Conservation (phyloP, 495 filamentous ascomycete genomes). For the Aspergillus egyptiacus region DNA sequence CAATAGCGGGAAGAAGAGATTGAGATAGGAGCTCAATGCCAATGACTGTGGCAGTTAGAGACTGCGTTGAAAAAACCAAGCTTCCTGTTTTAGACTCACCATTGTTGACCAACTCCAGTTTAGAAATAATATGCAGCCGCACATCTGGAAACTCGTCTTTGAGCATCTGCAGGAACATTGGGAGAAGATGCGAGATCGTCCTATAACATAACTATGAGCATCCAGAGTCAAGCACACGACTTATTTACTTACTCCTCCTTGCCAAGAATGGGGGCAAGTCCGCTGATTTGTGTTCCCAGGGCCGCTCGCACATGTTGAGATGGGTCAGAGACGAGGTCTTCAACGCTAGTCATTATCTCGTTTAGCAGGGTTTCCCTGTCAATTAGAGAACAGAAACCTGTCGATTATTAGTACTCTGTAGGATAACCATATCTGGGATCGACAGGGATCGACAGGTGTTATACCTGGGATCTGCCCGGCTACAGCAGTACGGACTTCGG, state of each 20-base stretch:
- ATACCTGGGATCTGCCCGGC: conserved; percentile 92
- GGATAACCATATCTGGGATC: conserved; percentile 11
- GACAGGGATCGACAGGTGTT: conserved; percentile 13
- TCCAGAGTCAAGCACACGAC: not conserved
- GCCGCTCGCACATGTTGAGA: conserved; percentile 96
- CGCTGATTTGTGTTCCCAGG: conserved; percentile 93
- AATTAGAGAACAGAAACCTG: conserved; percentile 86
- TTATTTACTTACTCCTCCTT: conserved; percentile 81
- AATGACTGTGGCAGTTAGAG: conserved; percentile 58
- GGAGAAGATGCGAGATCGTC: conserved; percentile 91
- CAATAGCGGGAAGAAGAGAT: conserved; percentile 94
- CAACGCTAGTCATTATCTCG: conserved; percentile 94
- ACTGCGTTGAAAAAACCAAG: not conserved
- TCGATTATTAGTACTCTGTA: too few relatives aligned
- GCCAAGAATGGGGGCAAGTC: conserved; percentile 91
- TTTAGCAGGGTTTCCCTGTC: conserved; percentile 83
- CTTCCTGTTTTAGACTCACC: conserved; percentile 43
- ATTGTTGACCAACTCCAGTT: conserved; percentile 95
- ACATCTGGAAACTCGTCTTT: conserved; percentile 99
- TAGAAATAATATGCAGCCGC: conserved; percentile 95
- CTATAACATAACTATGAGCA: conserved; percentile 37
- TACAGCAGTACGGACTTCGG: conserved; percentile 94
- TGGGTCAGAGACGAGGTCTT: conserved; percentile 90
- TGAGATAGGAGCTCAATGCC: conserved; percentile 95
- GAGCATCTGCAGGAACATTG: conserved; percentile 99